These are phyloP conservation scores for Apophysomyces variabilis DNA, from an alignment of 371 early-diverging fungal genomes.

Conservation along the genomic window DNA sequence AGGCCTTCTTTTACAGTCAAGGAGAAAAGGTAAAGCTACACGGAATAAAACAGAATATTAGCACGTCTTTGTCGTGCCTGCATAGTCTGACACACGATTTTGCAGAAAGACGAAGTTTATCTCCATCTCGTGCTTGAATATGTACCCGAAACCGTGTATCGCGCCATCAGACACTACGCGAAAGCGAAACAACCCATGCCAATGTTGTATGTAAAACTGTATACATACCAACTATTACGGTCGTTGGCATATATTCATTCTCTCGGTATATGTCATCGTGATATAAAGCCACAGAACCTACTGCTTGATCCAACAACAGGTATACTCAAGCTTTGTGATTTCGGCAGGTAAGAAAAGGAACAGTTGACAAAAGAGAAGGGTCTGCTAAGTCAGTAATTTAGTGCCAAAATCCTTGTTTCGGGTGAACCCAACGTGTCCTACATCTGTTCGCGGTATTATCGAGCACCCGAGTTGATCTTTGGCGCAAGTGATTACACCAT, in stretches of 20 bases:
- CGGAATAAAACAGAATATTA: not conserved
- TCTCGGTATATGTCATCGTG: slow-evolving; percentile 86
- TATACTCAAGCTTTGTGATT: slow-evolving; percentile 94
- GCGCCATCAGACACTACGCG: slow-evolving; percentile 70
- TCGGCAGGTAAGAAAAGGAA: slow-evolving; percentile 70
- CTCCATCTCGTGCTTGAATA: slow-evolving; percentile 80
- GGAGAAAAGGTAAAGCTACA: slow-evolving; percentile 50
- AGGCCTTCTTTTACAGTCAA: slow-evolving; percentile 83
- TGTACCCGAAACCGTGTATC: slow-evolving; percentile 82
- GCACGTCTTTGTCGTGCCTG: slow-evolving; percentile 6
- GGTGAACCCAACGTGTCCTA: slow-evolving; percentile 98
- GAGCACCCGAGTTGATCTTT: slow-evolving; percentile 98
- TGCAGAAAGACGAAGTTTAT: slow-evolving; percentile 77
- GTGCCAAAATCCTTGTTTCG: slow-evolving; percentile 92
- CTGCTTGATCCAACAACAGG: slow-evolving; percentile 86
- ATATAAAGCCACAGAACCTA: slow-evolving; percentile 98
- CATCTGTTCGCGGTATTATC: slow-evolving; percentile 98
- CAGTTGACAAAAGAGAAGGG: not conserved
- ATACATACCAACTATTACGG: slow-evolving; percentile 93
- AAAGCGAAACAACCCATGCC: slow-evolving; percentile 89
- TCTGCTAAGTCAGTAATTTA: slow-evolving; percentile 22
- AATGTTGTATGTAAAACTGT: slow-evolving; percentile 84
- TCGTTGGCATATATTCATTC: slow-evolving; percentile 95
- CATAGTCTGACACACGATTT: slow-evolving; percentile 5
- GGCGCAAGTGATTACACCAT: slow-evolving; percentile 95